Conservation (phyloP, 768 basidiomycete genomes). For the Coprinopsis strossmayeri region DNA sequence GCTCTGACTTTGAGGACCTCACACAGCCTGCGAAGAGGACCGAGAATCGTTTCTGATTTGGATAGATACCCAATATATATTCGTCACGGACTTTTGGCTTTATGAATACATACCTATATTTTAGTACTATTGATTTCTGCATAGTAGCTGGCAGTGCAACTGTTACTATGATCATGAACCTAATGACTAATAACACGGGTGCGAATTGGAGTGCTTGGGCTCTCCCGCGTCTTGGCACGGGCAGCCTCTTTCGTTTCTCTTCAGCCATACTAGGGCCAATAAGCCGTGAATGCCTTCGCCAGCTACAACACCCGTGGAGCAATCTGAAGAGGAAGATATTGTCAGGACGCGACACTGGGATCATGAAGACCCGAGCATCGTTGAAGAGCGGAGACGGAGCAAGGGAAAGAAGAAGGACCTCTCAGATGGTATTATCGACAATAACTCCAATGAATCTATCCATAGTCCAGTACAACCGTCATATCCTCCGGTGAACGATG, state of each 20-base stretch:
- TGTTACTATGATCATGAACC: background rate
- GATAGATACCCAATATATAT: too few species aligned
- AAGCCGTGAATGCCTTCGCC: slow-evolving; percentile 1
- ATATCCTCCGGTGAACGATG: slow-evolving; percentile 68
- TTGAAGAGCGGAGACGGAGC: slow-evolving; percentile 4
- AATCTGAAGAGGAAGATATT: slow-evolving; percentile 37
- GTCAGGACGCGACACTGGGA: slow-evolving; percentile 14
- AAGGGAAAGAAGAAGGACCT: slow-evolving; percentile 31
- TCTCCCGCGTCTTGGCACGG: background rate
- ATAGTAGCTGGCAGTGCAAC: background rate
- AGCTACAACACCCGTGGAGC: slow-evolving; percentile 1
- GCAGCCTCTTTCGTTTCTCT: background rate
- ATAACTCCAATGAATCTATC: slow-evolving; percentile 19
- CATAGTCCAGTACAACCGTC: slow-evolving; percentile 21
- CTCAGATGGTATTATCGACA: slow-evolving; percentile 18
- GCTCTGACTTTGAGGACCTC: slow-evolving; percentile 44
- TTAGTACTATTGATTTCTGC: too few species aligned
- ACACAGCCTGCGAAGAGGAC: slow-evolving; percentile 26
- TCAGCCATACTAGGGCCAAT: background rate
- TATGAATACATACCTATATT: too few species aligned
- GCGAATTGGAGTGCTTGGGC: slow-evolving; percentile 3
- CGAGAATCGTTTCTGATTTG: slow-evolving; percentile 34
- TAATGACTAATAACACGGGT: slow-evolving; percentile 1
- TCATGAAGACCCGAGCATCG: slow-evolving; percentile 15
- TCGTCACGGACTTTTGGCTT: too few species aligned